Base-by-base conservation (phyloP, 805 yeast species). In the Wickerhamiella cacticola region DNA sequence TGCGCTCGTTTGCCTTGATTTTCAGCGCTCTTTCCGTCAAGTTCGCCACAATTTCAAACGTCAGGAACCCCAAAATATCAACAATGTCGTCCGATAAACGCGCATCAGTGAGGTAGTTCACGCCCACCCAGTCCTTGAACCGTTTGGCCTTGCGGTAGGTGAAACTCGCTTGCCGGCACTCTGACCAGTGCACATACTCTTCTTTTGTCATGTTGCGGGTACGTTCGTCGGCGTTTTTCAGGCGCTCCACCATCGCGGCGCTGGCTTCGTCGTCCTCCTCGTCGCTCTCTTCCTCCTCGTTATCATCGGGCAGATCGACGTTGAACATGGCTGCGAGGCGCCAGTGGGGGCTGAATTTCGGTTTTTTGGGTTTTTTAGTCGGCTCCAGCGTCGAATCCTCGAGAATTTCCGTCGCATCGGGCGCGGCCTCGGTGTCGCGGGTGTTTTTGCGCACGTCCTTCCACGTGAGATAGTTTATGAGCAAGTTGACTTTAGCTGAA, bases 151-250 rank as follows among this genome's bases (percentile, higher is more conserved):
- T 92, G 56, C 96, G 74, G 59, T 87, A 92, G 1, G 98, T 92
- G 63, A 92, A 92, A 50, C 94, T 80, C 1, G 97, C 97, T 63
- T 92, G 98, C 52, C 98, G 76, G 65, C 98, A 92, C 60, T 92
- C 98, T 10, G 95, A 84, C 96, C 97, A 92, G 62, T 92, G 98
- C 15, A 88, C 98, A 59, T 92, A 92, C 61, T 92, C 98, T 58
- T 92, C 96, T 59, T 79, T 82, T 0, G 98, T 92, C 98, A 92
- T 92, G 55, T 81, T 75, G 54, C 72, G 76, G 0, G 98, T 92
- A 52, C 98, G 72, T 45, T 92, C 96, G 64, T 92, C 98, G 3
- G 96, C 96, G 64, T 77, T 79, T 58, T 87, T 86, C 55, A 92
- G 72, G 50, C 96, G 70, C 62, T 87, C 86, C 63, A 86, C 67